These are phyloP conservation scores for Cotoneaster glaucophyllus DNA, from an alignment of 306 rosid species.

Conservation along the genomic window DNA sequence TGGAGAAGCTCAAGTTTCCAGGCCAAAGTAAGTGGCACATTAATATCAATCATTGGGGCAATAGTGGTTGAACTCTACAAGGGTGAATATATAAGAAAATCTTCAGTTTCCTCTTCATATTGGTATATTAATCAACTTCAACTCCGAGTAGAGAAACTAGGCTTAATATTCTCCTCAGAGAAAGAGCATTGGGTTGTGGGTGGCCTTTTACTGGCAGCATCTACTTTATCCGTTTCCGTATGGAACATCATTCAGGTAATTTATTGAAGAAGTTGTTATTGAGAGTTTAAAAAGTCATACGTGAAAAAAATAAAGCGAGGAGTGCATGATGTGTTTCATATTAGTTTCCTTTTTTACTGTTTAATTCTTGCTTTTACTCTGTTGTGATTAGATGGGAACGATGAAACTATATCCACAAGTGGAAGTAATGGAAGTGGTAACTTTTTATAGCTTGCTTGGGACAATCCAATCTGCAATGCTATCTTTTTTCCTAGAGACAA, in stretches of 20 bases:
- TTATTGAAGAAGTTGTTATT: no score
- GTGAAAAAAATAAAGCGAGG: no score
- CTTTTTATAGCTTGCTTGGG: slow-evolving; percentile 35
- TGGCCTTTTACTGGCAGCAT: slow-evolving; percentile 55
- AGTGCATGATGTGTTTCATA: background rate
- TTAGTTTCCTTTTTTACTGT: background rate
- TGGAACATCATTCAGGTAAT: slow-evolving; percentile 53
- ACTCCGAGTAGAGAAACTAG: slow-evolving; percentile 16
- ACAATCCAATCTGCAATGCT: slow-evolving; percentile 27
- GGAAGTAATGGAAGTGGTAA: slow-evolving; percentile 37
- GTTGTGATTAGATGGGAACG: slow-evolving; percentile 33
- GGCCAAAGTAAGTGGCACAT: slow-evolving; percentile 45
- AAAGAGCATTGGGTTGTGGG: slow-evolving; percentile 71
- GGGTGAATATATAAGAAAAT: slow-evolving; percentile 48
- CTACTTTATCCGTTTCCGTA: slow-evolving; percentile 51
- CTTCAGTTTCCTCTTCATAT: slow-evolving; percentile 25
- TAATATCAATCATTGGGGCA: slow-evolving; percentile 62
- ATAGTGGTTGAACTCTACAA: slow-evolving; percentile 37
- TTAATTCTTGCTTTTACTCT: background rate
- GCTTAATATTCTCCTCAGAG: slow-evolving; percentile 46
- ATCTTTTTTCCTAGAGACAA: slow-evolving; percentile 15
- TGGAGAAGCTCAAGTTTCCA: slow-evolving; percentile 35
- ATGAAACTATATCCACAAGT: slow-evolving; percentile 34
- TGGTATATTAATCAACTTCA: slow-evolving; percentile 12
- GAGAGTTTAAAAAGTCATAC: no score